Base-by-base conservation (phyloP, 306 rosid species). In the Rubus parviflorus region DNA sequence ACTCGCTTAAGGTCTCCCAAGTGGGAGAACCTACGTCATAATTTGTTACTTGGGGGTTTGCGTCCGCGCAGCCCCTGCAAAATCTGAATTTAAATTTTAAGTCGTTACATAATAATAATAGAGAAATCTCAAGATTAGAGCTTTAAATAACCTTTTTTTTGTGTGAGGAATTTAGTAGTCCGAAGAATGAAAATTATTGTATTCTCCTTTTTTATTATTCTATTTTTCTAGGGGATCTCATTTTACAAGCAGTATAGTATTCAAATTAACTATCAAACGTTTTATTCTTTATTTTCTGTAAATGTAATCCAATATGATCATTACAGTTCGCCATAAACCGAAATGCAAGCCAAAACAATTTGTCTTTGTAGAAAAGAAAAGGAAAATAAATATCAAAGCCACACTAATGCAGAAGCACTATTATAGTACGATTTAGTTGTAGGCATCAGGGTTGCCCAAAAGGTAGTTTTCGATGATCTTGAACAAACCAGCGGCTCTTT, bases 21-120 rank as follows among this genome's bases (percentile, higher is more conserved):
- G 81, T 35, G 82, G 82, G 61, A 41, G 89, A 81, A 56, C 80
- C 85, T 83, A 58, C 80, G 65, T 89, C 89, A 75, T 74, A 78
- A 89, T 89, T 87, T 89, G 85, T 89, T 77, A 42, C 4, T 22
- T 86, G 75, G 86, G 82, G 85, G 83, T 79, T 73, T 89, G 90
- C 84, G 90, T 87, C 3, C 85, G 89, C 88, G 88, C 85, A 61
- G 79, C 83, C 86, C 71, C 86, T 78, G 11, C 48, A 30, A 30
- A 30, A 30, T 30, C 35, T 30, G 35, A 30, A 30, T 30, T 30
- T 30, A 30, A 4, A 48, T 4, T 4, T 15, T 0, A 49, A 14
- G 54, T 15, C 4, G 35, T 30, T 30, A 30, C 35, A 30, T 30
- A 1, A 30, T 30, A 30, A 30, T 30, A 30, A 30, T 30, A 30